A percentile compares a stretch with the other conserved stretches of the same genome.
Evolutionary conservation across 192 early-diverging fungal species (phyloP).

Genomic region (Endogone sp.): DNA sequence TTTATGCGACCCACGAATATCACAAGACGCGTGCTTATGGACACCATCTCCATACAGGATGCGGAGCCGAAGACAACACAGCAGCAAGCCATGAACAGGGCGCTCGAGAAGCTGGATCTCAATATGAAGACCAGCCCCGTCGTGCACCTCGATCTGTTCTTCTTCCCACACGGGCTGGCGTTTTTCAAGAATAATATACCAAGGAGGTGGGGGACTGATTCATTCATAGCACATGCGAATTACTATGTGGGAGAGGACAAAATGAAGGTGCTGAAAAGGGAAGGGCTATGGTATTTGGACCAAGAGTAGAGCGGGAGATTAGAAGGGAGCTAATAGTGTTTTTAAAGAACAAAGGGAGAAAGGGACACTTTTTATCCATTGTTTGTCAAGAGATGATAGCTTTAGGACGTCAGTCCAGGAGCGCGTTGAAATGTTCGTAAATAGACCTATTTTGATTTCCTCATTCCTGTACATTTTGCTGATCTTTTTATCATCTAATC

Average conservation of each 20-base stretch:
- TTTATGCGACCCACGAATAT: slow-evolving; percentile 23
- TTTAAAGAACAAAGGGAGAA: too few relatives aligned
- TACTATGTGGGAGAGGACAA: slow-evolving; percentile 28
- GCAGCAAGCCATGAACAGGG: slow-evolving; percentile 27
- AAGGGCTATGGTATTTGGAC: slow-evolving; percentile 32
- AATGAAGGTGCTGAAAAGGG: slow-evolving; percentile 17
- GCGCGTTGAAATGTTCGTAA: too few relatives aligned
- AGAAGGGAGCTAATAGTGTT: too few relatives aligned
- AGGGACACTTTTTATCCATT: too few relatives aligned
- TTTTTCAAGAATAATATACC: slow-evolving; percentile 33
- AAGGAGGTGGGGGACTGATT: slow-evolving; percentile 18
- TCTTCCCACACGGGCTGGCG: slow-evolving; percentile 32
- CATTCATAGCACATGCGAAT: slow-evolving; percentile 40
- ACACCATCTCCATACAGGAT: slow-evolving; percentile 27
- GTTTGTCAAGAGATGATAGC: too few relatives aligned
- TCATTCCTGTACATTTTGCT: too few relatives aligned
- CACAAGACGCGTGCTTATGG: slow-evolving; percentile 22
- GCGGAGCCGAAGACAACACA: slow-evolving; percentile 19
- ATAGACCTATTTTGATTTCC: too few relatives aligned
- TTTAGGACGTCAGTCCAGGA: too few relatives aligned
- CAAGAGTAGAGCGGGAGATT: too few relatives aligned
- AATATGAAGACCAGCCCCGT: slow-evolving; percentile 13
- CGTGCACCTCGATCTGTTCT: slow-evolving; percentile 22
- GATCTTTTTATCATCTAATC: too few relatives aligned
- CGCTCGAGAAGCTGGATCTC: slow-evolving; percentile 21